phyloP scores from a whole-genome alignment of 2,329 filamentous ascomycete genomes.

The Eutypa lata region DNA sequence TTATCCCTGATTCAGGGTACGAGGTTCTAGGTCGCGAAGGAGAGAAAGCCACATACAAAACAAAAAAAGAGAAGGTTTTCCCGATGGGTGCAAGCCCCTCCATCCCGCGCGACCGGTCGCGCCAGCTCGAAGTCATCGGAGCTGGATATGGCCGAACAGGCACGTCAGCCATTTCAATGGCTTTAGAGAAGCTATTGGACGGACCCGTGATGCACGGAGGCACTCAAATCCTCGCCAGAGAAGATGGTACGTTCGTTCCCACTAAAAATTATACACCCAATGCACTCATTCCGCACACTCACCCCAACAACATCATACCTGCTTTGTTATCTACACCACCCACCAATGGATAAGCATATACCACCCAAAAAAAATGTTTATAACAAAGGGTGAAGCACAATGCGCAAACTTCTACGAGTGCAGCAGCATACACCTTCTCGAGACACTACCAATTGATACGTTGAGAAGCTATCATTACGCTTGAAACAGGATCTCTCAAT shows the following conservation, averaged over 20 bases:
- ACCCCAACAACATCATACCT: neutral
- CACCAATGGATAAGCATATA: neutral
- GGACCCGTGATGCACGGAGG: conserved; percentile 49
- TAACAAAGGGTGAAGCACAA: too few relatives aligned
- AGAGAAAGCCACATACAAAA: neutral
- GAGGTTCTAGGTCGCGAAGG: neutral
- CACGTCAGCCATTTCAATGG: conserved; percentile 46
- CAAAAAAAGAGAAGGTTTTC: neutral
- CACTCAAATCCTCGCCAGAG: conserved; percentile 32
- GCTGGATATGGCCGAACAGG: conserved; percentile 44
- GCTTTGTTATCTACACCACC: too few relatives aligned
- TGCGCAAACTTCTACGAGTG: too few relatives aligned
- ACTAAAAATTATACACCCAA: neutral
- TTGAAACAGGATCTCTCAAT: too few relatives aligned
- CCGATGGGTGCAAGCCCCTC: conserved; percentile 21
- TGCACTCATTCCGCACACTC: neutral
- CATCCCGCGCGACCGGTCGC: conserved; percentile 26
- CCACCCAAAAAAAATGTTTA: neutral
- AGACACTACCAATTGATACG: too few relatives aligned
- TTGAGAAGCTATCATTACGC: too few relatives aligned
- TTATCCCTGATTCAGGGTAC: too few relatives aligned
- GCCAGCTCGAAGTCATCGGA: conserved; percentile 37
- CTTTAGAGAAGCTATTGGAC: conserved; percentile 43
- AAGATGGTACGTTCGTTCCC: conserved; percentile 27
- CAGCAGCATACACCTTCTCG: too few relatives aligned